A percentile compares a stretch with the other conserved stretches of the same genome.
Evolutionary conservation across 1,139 yeast species (phyloP).

Genomic region (Debaryomycetaceae sp.): DNA sequence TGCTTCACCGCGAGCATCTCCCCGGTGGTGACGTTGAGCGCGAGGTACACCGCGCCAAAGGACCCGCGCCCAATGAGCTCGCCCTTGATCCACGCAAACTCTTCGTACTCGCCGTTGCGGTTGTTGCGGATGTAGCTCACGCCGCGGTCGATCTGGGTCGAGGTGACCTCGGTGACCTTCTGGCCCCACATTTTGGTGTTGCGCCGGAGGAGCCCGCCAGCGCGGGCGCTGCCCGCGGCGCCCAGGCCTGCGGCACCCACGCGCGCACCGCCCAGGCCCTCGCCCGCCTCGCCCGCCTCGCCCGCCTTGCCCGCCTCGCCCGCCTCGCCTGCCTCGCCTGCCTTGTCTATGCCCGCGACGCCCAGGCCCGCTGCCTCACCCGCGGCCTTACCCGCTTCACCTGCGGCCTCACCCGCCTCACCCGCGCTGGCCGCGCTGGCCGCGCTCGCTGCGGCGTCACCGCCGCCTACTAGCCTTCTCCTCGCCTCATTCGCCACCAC

Average conservation of each 20-base stretch:
- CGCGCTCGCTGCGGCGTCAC: too few species aligned
- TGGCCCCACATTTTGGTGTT: conserved; percentile 99
- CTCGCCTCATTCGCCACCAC: conserved; percentile 89
- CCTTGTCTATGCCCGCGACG: too few species aligned
- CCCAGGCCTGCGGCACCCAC: conserved; percentile 1
- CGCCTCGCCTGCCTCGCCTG: too few species aligned
- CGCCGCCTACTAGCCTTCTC: too few species aligned
- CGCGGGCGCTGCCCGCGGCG: conserved; percentile 2
- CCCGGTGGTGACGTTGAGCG: conserved; percentile 92
- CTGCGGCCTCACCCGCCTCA: too few species aligned
- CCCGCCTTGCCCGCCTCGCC: too few species aligned
- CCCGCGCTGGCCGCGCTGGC: too few species aligned
- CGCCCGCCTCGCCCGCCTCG: too few species aligned
- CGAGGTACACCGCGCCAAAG: conserved; percentile 92
- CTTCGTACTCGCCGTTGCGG: conserved; percentile 63
- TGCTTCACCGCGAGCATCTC: conserved; percentile 99
- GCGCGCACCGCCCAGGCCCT: neutral
- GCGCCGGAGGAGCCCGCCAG: conserved; percentile 51
- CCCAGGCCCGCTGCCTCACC: neutral
- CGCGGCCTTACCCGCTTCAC: conserved; percentile 2
- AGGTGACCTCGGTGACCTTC: conserved; percentile 84
- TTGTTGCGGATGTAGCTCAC: conserved; percentile 59
- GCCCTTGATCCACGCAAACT: conserved; percentile 97
- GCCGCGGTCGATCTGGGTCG: conserved; percentile 58
- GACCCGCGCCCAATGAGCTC: conserved; percentile 96